Conservation (phyloP, 129 eudicot genomes). For the Heracleum sosnowskyi region DNA sequence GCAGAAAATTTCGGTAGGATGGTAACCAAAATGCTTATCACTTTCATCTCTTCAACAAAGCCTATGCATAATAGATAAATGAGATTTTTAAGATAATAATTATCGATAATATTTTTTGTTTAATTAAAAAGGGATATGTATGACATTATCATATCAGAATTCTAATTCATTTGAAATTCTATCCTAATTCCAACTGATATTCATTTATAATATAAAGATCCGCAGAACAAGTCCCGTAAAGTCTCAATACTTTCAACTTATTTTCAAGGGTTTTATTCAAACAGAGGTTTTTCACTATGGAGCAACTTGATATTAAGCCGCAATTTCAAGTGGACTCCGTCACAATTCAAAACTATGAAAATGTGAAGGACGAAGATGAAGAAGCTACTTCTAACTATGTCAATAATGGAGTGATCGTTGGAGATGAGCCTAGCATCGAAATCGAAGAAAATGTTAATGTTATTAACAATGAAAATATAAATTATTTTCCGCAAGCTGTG, state of each 20-base stretch:
- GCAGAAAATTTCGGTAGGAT: too few species aligned
- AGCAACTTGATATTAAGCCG: not conserved
- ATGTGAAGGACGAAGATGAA: not conserved
- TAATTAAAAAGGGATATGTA: not conserved
- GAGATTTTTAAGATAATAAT: not conserved
- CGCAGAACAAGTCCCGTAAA: not conserved
- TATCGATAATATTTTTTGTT: not conserved
- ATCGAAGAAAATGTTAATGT: not conserved
- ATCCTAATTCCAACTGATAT: not conserved
- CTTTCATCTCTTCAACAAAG: not conserved
- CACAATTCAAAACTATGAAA: not conserved
- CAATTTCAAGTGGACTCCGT: not conserved
- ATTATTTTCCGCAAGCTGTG: not conserved
- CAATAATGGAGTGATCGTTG: not conserved
- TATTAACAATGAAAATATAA: not conserved
- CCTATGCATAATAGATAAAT: not conserved
- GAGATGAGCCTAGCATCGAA: not conserved
- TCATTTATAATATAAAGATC: not conserved
- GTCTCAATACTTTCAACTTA: not conserved
- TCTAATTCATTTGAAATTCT: not conserved
- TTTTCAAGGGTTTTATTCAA: not conserved
- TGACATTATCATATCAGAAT: not conserved
- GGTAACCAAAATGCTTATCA: not conserved
- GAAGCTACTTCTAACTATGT: not conserved
- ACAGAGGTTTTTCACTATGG: not conserved